These are phyloP conservation scores for Kodamaea arcana DNA, from an alignment of 1,139 yeast genomes.

Conservation along the genomic window DNA sequence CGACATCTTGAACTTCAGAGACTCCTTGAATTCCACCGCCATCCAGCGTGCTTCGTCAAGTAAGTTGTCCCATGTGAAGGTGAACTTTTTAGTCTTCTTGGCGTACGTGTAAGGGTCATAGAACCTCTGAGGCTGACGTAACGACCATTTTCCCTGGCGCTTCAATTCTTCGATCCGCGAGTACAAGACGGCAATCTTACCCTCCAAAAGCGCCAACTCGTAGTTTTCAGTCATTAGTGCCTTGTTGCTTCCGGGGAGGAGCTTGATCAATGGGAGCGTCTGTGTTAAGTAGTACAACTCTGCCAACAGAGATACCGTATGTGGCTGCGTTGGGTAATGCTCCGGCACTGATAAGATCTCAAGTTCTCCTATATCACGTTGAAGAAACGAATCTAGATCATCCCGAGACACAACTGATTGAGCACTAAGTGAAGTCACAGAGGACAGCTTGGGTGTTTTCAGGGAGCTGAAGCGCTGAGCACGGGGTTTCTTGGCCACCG, in stretches of 20 bases:
- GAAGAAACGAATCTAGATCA: slow-evolving; percentile 22
- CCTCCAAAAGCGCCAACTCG: slow-evolving; percentile 85
- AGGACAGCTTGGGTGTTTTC: slow-evolving; percentile 8
- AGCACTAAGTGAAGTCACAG: slow-evolving; percentile 17
- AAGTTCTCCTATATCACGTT: slow-evolving; percentile 26
- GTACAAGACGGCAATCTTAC: slow-evolving; percentile 86
- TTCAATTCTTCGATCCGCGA: slow-evolving; percentile 91
- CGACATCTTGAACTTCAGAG: slow-evolving; percentile 62
- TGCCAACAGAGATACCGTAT: slow-evolving; percentile 61
- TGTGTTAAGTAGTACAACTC: slow-evolving; percentile 86
- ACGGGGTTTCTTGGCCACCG: not conserved
- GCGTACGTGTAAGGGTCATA: slow-evolving; percentile 58
- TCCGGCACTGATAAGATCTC: slow-evolving; percentile 42
- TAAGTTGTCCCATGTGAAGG: slow-evolving; percentile 67
- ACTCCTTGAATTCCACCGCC: slow-evolving; percentile 74
- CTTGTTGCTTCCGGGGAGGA: slow-evolving; percentile 83
- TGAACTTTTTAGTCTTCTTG: slow-evolving; percentile 27
- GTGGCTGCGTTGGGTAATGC: slow-evolving; percentile 41
- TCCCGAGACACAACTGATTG: slow-evolving; percentile 19
- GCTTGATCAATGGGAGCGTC: slow-evolving; percentile 75
- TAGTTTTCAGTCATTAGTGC: slow-evolving; percentile 79
- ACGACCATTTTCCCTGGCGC: slow-evolving; percentile 84
- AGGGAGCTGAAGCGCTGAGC: slow-evolving; percentile 6
- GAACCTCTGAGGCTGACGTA: slow-evolving; percentile 75
- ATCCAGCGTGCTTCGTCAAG: slow-evolving; percentile 85